Percentiles rank a stretch among this genome's conserved stretches.
These are phyloP conservation scores for Hortiboletus campestris DNA, from an alignment of 768 basidiomycete genomes.

Conservation along the genomic window DNA sequence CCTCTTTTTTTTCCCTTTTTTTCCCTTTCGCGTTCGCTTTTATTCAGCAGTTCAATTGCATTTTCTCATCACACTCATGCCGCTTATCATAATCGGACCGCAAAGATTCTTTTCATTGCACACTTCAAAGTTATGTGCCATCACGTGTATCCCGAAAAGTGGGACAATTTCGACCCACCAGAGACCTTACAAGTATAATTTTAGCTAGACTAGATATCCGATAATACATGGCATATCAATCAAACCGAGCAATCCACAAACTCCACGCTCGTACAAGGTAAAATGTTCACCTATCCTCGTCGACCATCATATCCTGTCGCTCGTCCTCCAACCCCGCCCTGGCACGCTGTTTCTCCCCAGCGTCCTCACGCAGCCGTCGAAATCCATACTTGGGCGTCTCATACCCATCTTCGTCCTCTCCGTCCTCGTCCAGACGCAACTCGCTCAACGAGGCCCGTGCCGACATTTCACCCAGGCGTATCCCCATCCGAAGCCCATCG, in stretches of 20 bases:
- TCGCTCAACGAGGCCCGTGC: constrained; percentile 33
- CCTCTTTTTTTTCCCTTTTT: too few species aligned
- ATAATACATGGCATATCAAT: not conserved
- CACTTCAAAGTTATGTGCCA: too few species aligned
- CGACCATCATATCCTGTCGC: constrained; percentile 18
- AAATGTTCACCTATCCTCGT: constrained; percentile 11
- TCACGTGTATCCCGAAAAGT: too few species aligned
- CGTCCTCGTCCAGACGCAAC: constrained; percentile 25
- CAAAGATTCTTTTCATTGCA: too few species aligned
- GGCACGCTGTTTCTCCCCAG: constrained; percentile 1
- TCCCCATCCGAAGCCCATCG: constrained; percentile 25
- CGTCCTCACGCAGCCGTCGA: constrained; percentile 5
- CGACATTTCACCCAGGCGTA: constrained; percentile 27
- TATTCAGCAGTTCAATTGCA: too few species aligned
- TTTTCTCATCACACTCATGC: too few species aligned
- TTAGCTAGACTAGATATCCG: not conserved
- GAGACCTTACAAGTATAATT: too few species aligned
- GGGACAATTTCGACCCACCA: too few species aligned
- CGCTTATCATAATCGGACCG: too few species aligned
- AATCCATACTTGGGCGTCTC: constrained; percentile 23
- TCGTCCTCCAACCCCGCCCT: not conserved
- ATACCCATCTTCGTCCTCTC: constrained; percentile 7
- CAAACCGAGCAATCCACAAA: not conserved
- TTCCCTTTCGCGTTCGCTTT: too few species aligned
- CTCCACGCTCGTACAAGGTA: not conserved